phyloP scores from a whole-genome alignment of 208 protist genomes.

The Trypanosoma boissoni region DNA sequence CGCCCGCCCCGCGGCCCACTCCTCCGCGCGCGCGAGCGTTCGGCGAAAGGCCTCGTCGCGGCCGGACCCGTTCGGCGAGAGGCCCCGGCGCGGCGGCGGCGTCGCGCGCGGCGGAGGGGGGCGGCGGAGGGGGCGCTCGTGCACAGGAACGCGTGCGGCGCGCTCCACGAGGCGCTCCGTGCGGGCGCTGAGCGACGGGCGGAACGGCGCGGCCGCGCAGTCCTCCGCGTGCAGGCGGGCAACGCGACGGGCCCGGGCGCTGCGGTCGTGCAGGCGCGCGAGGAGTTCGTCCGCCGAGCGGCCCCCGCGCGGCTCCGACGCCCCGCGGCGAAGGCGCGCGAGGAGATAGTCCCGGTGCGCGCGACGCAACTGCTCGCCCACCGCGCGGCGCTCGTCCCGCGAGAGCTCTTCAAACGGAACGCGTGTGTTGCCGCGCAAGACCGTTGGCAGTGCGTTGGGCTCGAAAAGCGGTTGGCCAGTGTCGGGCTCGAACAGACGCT shows the following conservation, averaged over 20 bases:
- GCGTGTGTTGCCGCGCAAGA: conserved; percentile 38
- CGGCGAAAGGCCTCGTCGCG: conserved; percentile 20
- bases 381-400: conserved; percentile 32
- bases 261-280: neutral
- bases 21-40: conserved; percentile 32
- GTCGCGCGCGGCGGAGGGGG: too few relatives aligned
- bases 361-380: conserved; percentile 29
- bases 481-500: conserved; percentile 25
- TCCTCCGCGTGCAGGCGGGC: conserved; percentile 1
- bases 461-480: conserved; percentile 61
- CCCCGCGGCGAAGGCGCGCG: neutral
- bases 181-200: neutral
- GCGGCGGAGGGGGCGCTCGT: neutral
- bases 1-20: conserved; percentile 23
- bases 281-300: conserved; percentile 5
- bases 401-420: conserved; percentile 44
- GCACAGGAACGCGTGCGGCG: neutral
- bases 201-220: neutral
- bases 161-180: neutral
- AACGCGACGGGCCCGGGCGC: conserved; percentile 5
- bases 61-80: too few relatives aligned
- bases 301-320: neutral
- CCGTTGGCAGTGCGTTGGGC: conserved; percentile 61
- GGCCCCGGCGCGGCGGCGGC: too few relatives aligned
- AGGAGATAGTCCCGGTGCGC: conserved; percentile 38